Conservation (phyloP, 768 basidiomycete genomes). For the Leccinum barrowsii region DNA sequence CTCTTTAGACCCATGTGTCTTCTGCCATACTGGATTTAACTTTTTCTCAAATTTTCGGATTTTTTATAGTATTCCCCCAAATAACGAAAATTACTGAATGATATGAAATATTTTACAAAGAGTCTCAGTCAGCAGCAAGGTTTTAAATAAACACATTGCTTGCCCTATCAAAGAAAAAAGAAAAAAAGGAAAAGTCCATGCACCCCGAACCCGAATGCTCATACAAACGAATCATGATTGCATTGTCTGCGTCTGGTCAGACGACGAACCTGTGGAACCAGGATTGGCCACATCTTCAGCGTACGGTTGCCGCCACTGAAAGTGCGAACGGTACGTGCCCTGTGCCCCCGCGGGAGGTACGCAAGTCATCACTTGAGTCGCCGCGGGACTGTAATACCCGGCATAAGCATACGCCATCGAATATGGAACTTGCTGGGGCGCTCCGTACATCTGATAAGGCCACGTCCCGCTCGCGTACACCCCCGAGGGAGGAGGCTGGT, state of each 20-base stretch:
- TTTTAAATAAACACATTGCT: neutral
- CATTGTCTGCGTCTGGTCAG: conserved; percentile 12
- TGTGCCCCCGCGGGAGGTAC: conserved; percentile 18
- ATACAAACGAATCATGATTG: conserved; percentile 7
- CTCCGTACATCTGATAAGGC: conserved; percentile 31
- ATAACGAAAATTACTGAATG: conserved; percentile 5
- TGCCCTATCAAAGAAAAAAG: neutral
- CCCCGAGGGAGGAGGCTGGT: conserved; percentile 15
- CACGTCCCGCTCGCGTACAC: conserved; percentile 26
- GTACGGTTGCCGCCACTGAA: conserved; percentile 38
- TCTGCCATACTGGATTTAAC: too few relatives aligned
- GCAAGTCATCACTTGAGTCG: conserved; percentile 7
- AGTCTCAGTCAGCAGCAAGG: neutral
- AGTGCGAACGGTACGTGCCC: conserved; percentile 23
- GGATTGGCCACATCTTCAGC: conserved; percentile 35
- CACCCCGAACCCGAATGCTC: neutral
- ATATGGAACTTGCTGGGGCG: conserved; percentile 18
- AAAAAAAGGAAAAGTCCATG: neutral
- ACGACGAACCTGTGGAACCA: conserved; percentile 28
- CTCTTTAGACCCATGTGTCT: too few relatives aligned
- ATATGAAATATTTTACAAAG: neutral
- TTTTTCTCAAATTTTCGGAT: too few relatives aligned
- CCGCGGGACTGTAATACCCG: conserved; percentile 23
- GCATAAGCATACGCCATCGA: conserved; percentile 18
- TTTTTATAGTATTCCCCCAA: neutral